Conservation (phyloP, 768 basidiomycete species). For the Serendipita indica region DNA sequence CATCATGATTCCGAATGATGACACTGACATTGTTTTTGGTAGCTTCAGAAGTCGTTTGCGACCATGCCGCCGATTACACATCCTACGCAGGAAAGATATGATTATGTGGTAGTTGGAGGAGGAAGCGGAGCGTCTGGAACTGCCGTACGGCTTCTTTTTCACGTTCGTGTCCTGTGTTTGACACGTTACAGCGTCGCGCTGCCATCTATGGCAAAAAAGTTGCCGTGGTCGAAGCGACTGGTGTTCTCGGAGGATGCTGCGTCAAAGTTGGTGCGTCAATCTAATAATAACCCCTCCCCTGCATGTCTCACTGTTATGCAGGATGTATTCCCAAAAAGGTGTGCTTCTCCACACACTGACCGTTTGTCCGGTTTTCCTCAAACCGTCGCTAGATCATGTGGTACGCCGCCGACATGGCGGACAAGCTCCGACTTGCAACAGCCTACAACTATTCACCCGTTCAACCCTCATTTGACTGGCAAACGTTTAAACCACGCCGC, state of each 20-base stretch:
- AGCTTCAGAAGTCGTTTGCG: background rate
- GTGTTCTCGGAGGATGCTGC: conserved; percentile 81
- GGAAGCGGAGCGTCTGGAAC: conserved; percentile 88
- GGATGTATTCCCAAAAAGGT: conserved; percentile 98
- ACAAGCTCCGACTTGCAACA: conserved; percentile 63
- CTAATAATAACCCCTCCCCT: background rate
- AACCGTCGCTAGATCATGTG: conserved; percentile 72
- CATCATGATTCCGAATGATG: background rate
- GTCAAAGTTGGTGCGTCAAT: conserved; percentile 79
- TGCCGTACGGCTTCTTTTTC: conserved; percentile 39
- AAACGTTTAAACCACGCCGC: conserved; percentile 77
- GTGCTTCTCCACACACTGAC: conserved; percentile 12
- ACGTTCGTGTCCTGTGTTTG: background rate
- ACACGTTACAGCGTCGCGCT: conserved; percentile 58
- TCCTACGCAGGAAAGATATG: conserved; percentile 53
- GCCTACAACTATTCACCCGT: conserved; percentile 30
- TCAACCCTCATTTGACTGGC: conserved; percentile 74
- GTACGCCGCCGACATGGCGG: conserved; percentile 83
- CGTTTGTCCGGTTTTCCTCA: background rate
- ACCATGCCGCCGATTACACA: conserved; percentile 20
- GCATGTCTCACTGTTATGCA: conserved; percentile 19
- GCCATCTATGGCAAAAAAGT: conserved; percentile 87
- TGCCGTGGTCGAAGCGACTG: conserved; percentile 67
- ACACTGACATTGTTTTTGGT: background rate
- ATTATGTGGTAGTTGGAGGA: conserved; percentile 80